Percentiles rank a stretch among this genome's conserved stretches.
These are phyloP conservation scores for Cladophialophora psammophila DNA, from an alignment of 2,329 filamentous ascomycete species.

Conservation along the genomic window DNA sequence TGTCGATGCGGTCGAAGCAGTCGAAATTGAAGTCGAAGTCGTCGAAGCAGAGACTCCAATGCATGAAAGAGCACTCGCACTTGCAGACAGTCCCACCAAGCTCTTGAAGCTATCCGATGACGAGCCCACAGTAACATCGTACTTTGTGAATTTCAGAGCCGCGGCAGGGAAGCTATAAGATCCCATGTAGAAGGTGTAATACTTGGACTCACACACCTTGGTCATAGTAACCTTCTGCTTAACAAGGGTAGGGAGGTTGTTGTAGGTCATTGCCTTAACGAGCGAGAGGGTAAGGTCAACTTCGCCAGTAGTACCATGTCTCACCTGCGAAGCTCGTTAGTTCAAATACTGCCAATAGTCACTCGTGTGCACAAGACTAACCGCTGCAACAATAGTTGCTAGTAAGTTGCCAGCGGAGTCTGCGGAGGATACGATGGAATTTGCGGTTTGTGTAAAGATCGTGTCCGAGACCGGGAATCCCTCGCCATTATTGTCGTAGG, in stretches of 20 bases:
- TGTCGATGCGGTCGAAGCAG: no score
- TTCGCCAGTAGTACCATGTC: background rate
- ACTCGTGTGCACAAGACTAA: constrained; percentile 21
- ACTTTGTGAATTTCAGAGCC: constrained; percentile 30
- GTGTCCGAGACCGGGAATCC: constrained; percentile 35
- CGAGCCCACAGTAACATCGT: constrained; percentile 22
- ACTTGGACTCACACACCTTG: constrained; percentile 24
- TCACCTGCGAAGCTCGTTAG: background rate
- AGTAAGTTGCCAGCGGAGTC: constrained; percentile 22
- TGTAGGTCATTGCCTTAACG: constrained; percentile 23
- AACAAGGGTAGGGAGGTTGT: constrained; percentile 26
- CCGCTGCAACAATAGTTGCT: constrained; percentile 25
- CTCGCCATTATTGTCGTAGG: constrained; percentile 36
- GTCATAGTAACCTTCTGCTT: constrained; percentile 20
- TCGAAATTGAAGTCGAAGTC: background rate
- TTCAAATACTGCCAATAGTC: constrained; percentile 41
- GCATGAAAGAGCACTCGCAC: background rate
- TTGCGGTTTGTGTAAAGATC: constrained; percentile 30
- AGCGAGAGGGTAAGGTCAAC: constrained; percentile 18
- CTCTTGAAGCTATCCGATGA: constrained; percentile 28
- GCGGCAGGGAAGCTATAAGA: constrained; percentile 15
- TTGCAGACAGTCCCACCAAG: constrained; percentile 1
- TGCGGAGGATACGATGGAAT: constrained; percentile 25
- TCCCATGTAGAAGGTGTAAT: constrained; percentile 28
- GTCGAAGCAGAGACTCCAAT: background rate